Percentiles rank a stretch among this genome's conserved stretches.
Conservation (phyloP, 495 filamentous ascomycete species). For the Lasiosphaeris hirsuta region DNA sequence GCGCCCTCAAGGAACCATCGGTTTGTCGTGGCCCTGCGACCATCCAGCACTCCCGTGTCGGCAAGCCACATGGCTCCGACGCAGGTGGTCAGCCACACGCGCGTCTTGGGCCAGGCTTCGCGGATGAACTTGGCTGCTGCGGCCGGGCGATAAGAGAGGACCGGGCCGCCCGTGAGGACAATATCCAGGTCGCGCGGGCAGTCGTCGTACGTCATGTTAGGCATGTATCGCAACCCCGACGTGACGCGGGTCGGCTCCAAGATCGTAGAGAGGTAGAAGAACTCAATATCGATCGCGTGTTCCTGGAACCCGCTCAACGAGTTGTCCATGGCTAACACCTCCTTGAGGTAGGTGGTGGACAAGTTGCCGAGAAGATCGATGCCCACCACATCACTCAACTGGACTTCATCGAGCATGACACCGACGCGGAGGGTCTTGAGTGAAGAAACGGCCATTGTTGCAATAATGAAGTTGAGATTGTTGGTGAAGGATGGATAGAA, state of each 20-base stretch:
- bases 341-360: not conserved
- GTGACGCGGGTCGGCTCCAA: conserved; percentile 17
- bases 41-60: conserved; percentile 17
- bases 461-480: too few relatives aligned
- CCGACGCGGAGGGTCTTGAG: not conserved
- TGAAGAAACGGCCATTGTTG: not conserved
- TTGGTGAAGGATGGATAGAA: not conserved
- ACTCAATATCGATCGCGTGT: conserved; percentile 21
- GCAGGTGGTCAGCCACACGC: conserved; percentile 26
- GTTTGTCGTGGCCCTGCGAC: conserved; percentile 20
- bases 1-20: conserved; percentile 11
- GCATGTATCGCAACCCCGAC: conserved; percentile 12
- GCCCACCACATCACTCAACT: not conserved
- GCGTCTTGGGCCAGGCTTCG: conserved; percentile 23
- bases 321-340: too few relatives aligned
- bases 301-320: not conserved
- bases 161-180: conserved; percentile 21
- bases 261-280: conserved; percentile 23
- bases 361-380: not conserved
- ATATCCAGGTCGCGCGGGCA: conserved; percentile 26
- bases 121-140: conserved; percentile 20
- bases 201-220: conserved; percentile 21
- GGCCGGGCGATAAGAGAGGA: conserved; percentile 17
- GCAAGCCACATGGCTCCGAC: conserved; percentile 25
- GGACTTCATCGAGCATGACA: not conserved